phyloP scores from a whole-genome alignment of 1,284 basidiomycete genomes.

The Afroboletus lepidellus region DNA sequence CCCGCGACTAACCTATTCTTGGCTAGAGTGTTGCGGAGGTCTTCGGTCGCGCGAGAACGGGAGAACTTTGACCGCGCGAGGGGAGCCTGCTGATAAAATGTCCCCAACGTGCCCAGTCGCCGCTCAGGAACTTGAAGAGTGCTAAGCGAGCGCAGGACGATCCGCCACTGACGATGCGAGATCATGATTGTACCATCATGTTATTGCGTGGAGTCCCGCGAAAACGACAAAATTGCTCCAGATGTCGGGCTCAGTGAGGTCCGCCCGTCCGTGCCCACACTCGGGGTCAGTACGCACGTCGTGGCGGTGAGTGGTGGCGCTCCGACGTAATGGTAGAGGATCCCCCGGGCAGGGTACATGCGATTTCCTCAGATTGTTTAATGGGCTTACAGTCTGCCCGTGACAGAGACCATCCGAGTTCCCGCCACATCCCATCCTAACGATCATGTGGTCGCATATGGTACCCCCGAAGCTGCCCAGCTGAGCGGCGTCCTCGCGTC shows the following conservation, averaged over 20 bases:
- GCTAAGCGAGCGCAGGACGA: conserved; percentile 10
- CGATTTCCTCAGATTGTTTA: neutral
- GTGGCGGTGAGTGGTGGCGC: neutral
- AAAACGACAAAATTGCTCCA: too few species aligned
- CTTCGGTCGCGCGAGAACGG: neutral
- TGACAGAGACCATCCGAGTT: neutral
- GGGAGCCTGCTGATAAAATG: neutral
- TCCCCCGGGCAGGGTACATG: neutral
- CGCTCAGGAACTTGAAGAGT: neutral
- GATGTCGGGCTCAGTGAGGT: neutral
- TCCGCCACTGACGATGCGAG: conserved; percentile 16
- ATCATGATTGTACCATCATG: too few species aligned
- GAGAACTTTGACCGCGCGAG: neutral
- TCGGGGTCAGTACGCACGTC: neutral
- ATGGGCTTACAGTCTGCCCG: neutral
- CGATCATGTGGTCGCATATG: conserved; percentile 7
- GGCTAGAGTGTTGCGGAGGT: conserved; percentile 4
- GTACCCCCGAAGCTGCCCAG: neutral
- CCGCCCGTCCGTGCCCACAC: neutral
- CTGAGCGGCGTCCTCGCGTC: neutral
- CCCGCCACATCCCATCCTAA: conserved; percentile 1
- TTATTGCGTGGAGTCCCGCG: too few species aligned
- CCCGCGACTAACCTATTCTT: neutral
- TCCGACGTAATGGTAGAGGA: neutral
- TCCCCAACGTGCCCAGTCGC: neutral